Percentiles rank a stretch among this genome's conserved stretches.
Evolutionary conservation across 306 rosid genomes (phyloP).

Genomic region (Ziziphus jujuba): DNA sequence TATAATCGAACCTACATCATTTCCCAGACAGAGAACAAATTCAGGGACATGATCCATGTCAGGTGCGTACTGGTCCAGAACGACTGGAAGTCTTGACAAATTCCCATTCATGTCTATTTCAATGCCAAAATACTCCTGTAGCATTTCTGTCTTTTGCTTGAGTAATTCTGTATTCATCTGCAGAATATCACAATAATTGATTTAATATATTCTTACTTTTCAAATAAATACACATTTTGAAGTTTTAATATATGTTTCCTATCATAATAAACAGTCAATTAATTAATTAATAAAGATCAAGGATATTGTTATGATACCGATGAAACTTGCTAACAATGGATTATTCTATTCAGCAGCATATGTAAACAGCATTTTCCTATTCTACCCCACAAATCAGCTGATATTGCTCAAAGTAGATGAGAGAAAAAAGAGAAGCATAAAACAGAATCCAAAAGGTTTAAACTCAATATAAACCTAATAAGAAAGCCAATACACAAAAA

Average conservation of each 20-base stretch:
- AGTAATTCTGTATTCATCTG: conserved; percentile 78
- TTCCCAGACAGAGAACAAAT: conserved; percentile 71
- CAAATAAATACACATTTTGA: background rate
- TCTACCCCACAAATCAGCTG: too few species aligned
- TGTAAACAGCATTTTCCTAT: too few species aligned
- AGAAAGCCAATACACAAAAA: background rate
- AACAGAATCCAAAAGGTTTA: too few species aligned
- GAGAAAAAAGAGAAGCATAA: too few species aligned
- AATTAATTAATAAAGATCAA: background rate
- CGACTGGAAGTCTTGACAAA: conserved; percentile 72
- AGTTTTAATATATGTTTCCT: background rate
- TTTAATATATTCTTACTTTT: too few species aligned
- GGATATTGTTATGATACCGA: background rate
- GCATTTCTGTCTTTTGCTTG: conserved; percentile 63
- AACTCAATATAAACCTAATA: too few species aligned
- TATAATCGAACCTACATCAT: conserved; percentile 63
- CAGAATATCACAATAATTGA: conserved; percentile 10
- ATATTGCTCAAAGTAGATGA: too few species aligned
- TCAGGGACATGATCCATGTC: conserved; percentile 94
- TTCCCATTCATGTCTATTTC: conserved; percentile 66
- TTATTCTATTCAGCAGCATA: too few species aligned
- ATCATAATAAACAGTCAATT: background rate
- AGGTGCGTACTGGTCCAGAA: conserved; percentile 96
- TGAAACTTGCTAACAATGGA: background rate
- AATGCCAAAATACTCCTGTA: conserved; percentile 72